phyloP scores from a whole-genome alignment of 2,329 filamentous ascomycete species.

The Rosellinia necatrix region DNA sequence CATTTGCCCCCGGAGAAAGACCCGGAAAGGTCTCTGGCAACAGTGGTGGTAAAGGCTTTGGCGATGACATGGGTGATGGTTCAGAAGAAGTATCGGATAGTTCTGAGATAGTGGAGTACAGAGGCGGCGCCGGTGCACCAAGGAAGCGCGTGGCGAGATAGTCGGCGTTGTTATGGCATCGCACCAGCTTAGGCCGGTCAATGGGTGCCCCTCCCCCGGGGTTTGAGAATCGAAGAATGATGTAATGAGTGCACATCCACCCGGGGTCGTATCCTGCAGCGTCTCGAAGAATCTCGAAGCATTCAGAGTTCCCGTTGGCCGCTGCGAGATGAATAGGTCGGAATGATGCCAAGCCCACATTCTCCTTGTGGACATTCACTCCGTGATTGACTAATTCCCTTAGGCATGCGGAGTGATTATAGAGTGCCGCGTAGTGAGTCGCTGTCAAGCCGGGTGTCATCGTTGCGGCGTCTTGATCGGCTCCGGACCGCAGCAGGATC shows the following conservation, averaged over 20 bases:
- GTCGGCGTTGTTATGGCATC: no score
- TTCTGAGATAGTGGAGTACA: no score
- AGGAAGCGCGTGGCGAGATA: no score
- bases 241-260: neutral
- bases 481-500: neutral
- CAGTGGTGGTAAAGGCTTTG: no score
- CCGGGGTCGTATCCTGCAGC: neutral
- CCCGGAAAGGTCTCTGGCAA: no score
- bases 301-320: neutral
- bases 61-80: no score
- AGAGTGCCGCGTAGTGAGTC: neutral
- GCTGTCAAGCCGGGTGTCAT: neutral
- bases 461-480: neutral
- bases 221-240: no score
- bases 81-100: no score
- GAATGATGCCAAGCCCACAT: neutral
- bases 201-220: no score
- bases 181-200: no score
- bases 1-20: no score
- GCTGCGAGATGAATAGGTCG: neutral
- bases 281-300: neutral
- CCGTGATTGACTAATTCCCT: neutral
- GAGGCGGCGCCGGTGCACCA: no score
- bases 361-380: neutral
- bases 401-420: neutral